These are phyloP conservation scores for Mycena rebaudengoi DNA, from an alignment of 768 basidiomycete species.

Conservation along the genomic window DNA sequence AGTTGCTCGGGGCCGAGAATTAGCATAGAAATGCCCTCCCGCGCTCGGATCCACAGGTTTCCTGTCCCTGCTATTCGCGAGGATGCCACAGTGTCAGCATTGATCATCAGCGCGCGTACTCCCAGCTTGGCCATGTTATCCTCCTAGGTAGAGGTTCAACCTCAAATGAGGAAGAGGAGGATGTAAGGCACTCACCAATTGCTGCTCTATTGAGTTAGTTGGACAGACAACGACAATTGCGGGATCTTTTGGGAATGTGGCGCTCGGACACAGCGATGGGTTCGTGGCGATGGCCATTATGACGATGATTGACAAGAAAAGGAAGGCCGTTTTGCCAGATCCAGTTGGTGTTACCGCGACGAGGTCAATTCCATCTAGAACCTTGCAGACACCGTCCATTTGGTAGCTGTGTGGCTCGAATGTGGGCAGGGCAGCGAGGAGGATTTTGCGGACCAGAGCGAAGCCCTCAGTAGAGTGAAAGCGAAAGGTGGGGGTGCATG, in stretches of 20 bases:
- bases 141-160: background rate
- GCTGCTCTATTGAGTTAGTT: background rate
- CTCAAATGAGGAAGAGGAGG: background rate
- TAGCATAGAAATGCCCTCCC: constrained; percentile 23
- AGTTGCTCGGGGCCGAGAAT: constrained; percentile 36
- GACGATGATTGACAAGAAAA: background rate
- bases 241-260: background rate
- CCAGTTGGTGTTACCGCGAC: background rate
- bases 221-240: background rate
- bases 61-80: background rate
- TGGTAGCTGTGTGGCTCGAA: constrained; percentile 1
- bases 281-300: background rate
- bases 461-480: background rate
- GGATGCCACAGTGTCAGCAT: constrained; percentile 24
- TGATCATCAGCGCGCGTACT: constrained; percentile 31
- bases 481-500: background rate
- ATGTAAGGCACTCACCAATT: background rate
- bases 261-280: background rate
- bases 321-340: background rate
- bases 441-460: background rate
- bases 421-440: background rate
- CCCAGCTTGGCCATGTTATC: constrained; percentile 20
- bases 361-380: background rate
- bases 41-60: constrained; percentile 28
- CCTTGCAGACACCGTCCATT: too few relatives aligned